Base-by-base conservation (phyloP, 257 asterid genomes). In the Cinchona pubescens region DNA sequence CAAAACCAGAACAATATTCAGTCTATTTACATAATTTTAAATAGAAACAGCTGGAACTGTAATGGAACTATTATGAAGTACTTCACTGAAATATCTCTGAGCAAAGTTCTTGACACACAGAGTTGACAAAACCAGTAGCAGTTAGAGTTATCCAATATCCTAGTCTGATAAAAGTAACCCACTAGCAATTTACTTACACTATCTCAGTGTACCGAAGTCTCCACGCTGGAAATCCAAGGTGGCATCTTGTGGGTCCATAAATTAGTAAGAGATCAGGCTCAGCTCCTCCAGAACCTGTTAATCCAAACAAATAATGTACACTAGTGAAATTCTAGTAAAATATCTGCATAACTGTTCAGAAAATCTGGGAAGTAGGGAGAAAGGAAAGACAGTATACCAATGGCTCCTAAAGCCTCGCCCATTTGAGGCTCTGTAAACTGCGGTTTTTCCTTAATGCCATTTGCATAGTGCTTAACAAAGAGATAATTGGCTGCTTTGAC, bases 141-240 rank as follows among this genome's bases (percentile, higher is more conserved):
- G 60, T 35, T 7, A 68, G 74, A 30, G 21, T 25, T n/a, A n/a
- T n/a, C n/a, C n/a, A n/a, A n/a, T n/a, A n/a, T n/a, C n/a, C n/a
- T 27, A 3, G 37, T 27, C 15, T 14, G 11, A 10, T 32, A 46
- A 49, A 53, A 62, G 10, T n/a, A 67, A 46, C 32, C 15, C 0
- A 27, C 3, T 29, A 9, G 51, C 40, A 38, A 64, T 74, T 40
- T 58, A 90, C 98, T 90, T 73, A 92, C 98, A 88, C 93, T 65
- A 94, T 90, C 88, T 94, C 98, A n/a, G 97, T 88, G 84, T 94
- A 94, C 58, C 95, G 96, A 68, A 90, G 79, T 84, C 97, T 90
- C 98, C 98, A 94, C 35, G 97, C 89, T 14, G 97, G 98, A 83
- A 92, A 94, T 27, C 98, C 98, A 63, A 89, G 81, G 83, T 94